These are phyloP conservation scores for Alternaria sp. DNA, from an alignment of 2,329 filamentous ascomycete species.

Conservation along the genomic window DNA sequence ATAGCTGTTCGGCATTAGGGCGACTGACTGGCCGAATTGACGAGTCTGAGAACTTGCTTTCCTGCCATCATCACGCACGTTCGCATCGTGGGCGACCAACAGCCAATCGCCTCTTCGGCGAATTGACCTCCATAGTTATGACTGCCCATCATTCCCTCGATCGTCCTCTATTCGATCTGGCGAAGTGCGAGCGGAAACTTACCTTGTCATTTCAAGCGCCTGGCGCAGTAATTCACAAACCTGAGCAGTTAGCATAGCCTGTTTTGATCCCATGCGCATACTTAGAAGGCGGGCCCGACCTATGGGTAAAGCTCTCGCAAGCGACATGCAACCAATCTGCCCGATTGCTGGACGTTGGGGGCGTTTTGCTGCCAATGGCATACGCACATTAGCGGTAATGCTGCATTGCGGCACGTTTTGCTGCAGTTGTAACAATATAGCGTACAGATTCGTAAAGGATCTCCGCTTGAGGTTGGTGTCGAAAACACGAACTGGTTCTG, in stretches of 20 bases:
- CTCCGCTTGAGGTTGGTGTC: neutral
- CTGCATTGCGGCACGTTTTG: neutral
- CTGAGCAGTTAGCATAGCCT: constrained; percentile 19
- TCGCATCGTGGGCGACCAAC: neutral
- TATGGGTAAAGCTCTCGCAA: constrained; percentile 8
- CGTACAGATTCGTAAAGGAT: neutral
- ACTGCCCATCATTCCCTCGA: neutral
- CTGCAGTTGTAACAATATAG: neutral
- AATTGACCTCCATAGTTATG: neutral
- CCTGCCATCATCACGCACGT: neutral
- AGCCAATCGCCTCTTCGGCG: neutral
- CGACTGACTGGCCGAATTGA: neutral
- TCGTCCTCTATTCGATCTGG: neutral
- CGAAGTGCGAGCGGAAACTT: neutral
- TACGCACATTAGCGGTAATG: constrained; percentile 6
- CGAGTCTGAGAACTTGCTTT: neutral
- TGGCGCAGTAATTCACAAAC: constrained; percentile 5
- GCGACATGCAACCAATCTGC: constrained; percentile 11
- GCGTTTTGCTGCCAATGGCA: neutral
- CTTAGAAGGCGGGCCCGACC: neutral
- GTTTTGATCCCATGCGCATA: constrained; percentile 1
- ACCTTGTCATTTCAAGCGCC: constrained; percentile 10
- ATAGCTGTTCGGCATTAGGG: neutral
- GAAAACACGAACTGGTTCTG: neutral
- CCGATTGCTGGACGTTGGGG: constrained; percentile 5